Percentiles rank a stretch among this genome's conserved stretches.
Evolutionary conservation across 2,329 filamentous ascomycete genomes (phyloP).

Genomic region (Alternaria rosae): DNA sequence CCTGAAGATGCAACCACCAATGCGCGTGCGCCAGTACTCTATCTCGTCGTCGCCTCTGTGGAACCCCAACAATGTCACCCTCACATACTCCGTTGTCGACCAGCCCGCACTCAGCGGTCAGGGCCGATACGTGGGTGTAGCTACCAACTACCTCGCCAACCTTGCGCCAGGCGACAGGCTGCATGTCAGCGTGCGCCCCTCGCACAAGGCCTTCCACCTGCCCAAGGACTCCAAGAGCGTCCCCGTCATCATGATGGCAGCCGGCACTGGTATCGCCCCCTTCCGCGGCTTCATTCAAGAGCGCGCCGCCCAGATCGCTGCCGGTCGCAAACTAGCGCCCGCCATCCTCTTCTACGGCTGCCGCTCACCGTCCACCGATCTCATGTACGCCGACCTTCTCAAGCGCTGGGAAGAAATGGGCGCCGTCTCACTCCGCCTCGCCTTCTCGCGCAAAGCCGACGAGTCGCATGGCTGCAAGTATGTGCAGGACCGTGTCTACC

Average conservation of each 20-base stretch:
- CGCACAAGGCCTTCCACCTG: conserved; percentile 54
- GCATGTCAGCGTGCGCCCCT: conserved; percentile 53
- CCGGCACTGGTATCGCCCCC: conserved; percentile 52
- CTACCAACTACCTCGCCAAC: conserved; percentile 52
- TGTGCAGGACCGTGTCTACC: conserved; percentile 61
- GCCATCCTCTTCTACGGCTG: conserved; percentile 73
- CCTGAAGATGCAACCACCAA: conserved; percentile 75
- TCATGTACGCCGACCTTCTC: conserved; percentile 67
- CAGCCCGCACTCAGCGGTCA: conserved; percentile 58
- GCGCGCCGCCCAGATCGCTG: conserved; percentile 51
- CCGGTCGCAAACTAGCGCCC: conserved; percentile 63
- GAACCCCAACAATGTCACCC: conserved; percentile 63
- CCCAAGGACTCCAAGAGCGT: conserved; percentile 51
- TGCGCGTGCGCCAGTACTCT: conserved; percentile 81
- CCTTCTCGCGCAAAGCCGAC: conserved; percentile 61
- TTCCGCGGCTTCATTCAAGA: conserved; percentile 55
- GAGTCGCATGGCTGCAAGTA: conserved; percentile 60
- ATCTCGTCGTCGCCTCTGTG: conserved; percentile 77
- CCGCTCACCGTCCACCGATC: conserved; percentile 62
- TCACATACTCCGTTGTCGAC: conserved; percentile 74
- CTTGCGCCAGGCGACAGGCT: conserved; percentile 52
- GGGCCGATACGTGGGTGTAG: conserved; percentile 55
- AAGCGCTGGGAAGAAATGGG: conserved; percentile 66
- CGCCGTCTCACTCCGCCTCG: conserved; percentile 67
- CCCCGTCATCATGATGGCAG: conserved; percentile 52